Base-by-base conservation (phyloP, 805 yeast genomes). In the Yarrowia porcina region DNA sequence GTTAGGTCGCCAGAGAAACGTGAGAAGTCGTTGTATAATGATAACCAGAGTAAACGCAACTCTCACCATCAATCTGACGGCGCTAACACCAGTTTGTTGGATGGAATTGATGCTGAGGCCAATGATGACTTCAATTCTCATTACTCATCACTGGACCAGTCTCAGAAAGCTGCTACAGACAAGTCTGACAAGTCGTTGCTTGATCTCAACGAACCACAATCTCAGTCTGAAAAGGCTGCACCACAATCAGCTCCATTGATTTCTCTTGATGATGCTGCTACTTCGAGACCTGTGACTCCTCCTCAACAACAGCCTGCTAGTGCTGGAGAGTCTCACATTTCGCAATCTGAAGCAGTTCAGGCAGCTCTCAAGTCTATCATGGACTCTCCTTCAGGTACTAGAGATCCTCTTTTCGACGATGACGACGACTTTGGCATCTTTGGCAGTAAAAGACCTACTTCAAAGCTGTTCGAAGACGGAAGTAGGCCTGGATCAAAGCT, bases 291-390 rank as follows among this genome's bases (percentile, higher is more conserved):
- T 5, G 18, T 21, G 2, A 52, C 59, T 3, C 59, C 59, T 17
- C 44, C 59, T 12, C 25, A 33, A 13, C 47, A 25, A 28, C 67
- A 67, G 11, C 30, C 30, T 15, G 18, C 45, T 9, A 41, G 45
- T 41, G 45, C 30, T 15, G 69, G 67, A n/a, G 36, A 20, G 18
- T 45, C 52, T 13, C 52, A 45, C 25, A 67, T 67, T 13, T 66
- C 64, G 28, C 86, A 82, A 0, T 72, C 85, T 5, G 76, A 77
- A 60, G 89, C 90, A 0, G 88, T 87, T 18, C 89, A 86, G 69
- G 84, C 82, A 69, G 90, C 89, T 2, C 79, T 87, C 63, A 81
- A 80, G 27, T 83, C 85, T 65, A 85, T 87, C 28, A 70, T 73
- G 70, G 69, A 66, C 50, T 36, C 59, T 52, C 41, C 65, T 57